A percentile compares a stretch with the other conserved stretches of the same genome.
Conservation (phyloP, 1,284 basidiomycete genomes). For the Ganoderma resinaceum region DNA sequence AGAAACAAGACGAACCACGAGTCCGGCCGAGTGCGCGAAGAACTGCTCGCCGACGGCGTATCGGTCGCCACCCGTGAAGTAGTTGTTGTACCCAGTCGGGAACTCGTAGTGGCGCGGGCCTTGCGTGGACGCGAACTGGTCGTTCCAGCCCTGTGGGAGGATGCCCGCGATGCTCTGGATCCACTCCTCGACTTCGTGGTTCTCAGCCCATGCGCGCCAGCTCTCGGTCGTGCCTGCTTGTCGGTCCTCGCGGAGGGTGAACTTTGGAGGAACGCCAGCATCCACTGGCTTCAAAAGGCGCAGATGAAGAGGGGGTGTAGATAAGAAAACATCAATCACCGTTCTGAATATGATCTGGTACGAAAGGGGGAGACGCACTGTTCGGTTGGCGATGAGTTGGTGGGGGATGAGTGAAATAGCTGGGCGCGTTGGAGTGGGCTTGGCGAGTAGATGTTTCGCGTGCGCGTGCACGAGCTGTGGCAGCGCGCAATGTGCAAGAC, state of each 20-base stretch:
- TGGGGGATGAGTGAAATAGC: slow-evolving; percentile 79
- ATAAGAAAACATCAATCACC: not conserved
- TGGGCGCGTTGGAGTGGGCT: slow-evolving; percentile 53
- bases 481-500: slow-evolving; percentile 74
- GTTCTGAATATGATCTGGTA: no score
- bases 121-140: slow-evolving; percentile 71
- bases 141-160: slow-evolving; percentile 88
- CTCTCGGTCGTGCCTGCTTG: slow-evolving; percentile 75
- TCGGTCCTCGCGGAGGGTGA: slow-evolving; percentile 78
- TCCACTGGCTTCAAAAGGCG: slow-evolving; percentile 62
- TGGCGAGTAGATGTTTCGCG: slow-evolving; percentile 68
- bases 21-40: slow-evolving; percentile 79
- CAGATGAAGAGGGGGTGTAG: not conserved
- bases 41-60: slow-evolving; percentile 89
- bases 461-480: slow-evolving; percentile 81
- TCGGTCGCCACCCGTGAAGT: slow-evolving; percentile 81
- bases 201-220: slow-evolving; percentile 87
- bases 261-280: slow-evolving; percentile 64
- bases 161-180: slow-evolving; percentile 89
- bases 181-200: slow-evolving; percentile 91
- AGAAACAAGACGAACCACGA: slow-evolving; percentile 62
- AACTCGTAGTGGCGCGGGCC: slow-evolving; percentile 88
- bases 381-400: slow-evolving; percentile 87
- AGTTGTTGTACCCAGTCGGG: slow-evolving; percentile 91
- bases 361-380: slow-evolving; percentile 44